Evolutionary conservation across 2,329 filamentous ascomycete species (phyloP).

Genomic region (Paraconiothyrium brasiliense): DNA sequence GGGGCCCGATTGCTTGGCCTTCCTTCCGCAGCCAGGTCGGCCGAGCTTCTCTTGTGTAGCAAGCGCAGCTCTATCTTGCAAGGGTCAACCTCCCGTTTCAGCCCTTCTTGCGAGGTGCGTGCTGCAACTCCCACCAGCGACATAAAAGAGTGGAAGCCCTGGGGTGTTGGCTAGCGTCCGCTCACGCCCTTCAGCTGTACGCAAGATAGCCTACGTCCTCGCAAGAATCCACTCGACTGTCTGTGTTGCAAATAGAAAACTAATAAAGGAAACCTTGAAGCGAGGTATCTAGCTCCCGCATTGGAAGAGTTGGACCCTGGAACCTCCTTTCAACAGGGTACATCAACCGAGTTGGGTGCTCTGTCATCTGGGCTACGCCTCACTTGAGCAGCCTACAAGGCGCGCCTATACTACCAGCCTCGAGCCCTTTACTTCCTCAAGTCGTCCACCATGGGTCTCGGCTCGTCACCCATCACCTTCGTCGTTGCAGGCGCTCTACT

Average conservation of each 20-base stretch:
- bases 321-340: too few relatives aligned
- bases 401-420: too few relatives aligned
- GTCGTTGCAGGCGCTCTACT: conserved; percentile 43
- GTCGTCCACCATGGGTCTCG: conserved; percentile 30
- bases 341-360: too few relatives aligned
- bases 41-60: background rate
- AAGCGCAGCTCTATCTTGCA: background rate
- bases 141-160: background rate
- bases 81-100: conserved; percentile 4
- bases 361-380: too few relatives aligned
- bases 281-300: too few relatives aligned
- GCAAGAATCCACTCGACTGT: background rate
- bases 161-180: background rate
- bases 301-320: too few relatives aligned
- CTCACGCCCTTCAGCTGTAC: background rate
- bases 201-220: background rate
- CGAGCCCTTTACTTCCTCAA: background rate
- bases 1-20: too few relatives aligned
- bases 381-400: too few relatives aligned
- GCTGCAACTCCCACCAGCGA: background rate
- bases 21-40: background rate
- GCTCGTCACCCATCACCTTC: conserved; percentile 36
- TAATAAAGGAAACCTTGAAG: too few relatives aligned
- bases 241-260: background rate
- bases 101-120: conserved; percentile 11